Evolutionary conservation across 805 yeast genomes (phyloP), one percentile per base, ranked within the genome.

Genomic region (Lachancea quebecensis): DNA sequence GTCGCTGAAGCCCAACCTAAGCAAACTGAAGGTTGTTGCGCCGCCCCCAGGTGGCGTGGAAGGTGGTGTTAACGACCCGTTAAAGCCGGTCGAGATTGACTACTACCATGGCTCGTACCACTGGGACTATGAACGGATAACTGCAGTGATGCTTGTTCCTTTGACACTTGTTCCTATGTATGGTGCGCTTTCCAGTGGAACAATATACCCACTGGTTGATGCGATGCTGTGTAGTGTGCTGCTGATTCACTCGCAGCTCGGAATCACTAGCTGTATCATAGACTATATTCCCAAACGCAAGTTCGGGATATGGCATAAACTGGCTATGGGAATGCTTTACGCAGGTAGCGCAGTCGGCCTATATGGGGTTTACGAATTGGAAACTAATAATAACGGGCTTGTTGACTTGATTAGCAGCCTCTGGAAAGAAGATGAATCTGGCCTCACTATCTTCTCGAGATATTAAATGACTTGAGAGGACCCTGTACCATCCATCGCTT

Each of bases 241-340:
- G 39, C 65, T 85, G 51, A 72, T 75, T 58, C 93, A 85, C 62
- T 73, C 80, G 45, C 78, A 76, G 62, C 78, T 78, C 40, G 95
- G 93, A 2, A 79, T 84, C 71, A 81, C 79, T 58, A 72, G 86
- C 36, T 83, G 93, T 71, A 85, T 85, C 55, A 75, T 76, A 46
- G 93, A 85, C 65, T 83, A 84, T 67, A 81, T 85, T 44, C 93
- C 91, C 42, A 69, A 69, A 59, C 77, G 91, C 69, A 85, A 80
- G 31, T 85, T 75, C 57, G 89, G 90, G 12, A 52, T 71, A 30
- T 73, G 76, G 74, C 86, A 83, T 66, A 72, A 69, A 47, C 64
- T 62, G 48, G 85, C 86, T 46, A 76, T 77, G 75, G 72, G 74
- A 53, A 58, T 80, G 39, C 70, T 85, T 58, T 70, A 79, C 33